Conservation (phyloP, 2,329 filamentous ascomycete species). For the Diaporthe vaccinii region DNA sequence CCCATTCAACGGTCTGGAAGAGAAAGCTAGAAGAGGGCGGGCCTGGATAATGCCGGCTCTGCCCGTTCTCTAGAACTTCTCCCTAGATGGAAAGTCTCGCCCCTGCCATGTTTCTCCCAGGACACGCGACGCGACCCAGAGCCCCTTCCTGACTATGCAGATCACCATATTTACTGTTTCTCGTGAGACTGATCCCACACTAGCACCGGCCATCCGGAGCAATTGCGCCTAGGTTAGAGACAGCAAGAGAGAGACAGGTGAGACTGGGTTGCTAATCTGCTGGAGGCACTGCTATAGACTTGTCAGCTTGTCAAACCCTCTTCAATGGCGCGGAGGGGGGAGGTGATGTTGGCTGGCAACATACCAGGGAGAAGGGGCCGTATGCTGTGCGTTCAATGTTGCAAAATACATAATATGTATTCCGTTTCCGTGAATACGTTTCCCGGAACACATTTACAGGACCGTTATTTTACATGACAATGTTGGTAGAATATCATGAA, state of each 20-base stretch:
- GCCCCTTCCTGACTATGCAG: not conserved
- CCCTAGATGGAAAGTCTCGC: not conserved
- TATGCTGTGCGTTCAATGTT: not conserved
- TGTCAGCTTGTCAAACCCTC: too few species aligned
- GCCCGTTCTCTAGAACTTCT: not conserved
- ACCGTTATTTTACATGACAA: not conserved
- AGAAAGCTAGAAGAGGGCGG: not conserved
- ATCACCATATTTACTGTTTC: not conserved
- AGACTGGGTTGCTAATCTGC: not conserved
- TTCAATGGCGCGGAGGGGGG: not conserved
- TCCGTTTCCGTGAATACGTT: not conserved
- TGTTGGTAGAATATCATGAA: not conserved
- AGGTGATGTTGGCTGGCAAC: not conserved
- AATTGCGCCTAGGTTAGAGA: not conserved
- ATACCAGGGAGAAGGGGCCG: not conserved
- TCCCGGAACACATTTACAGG: not conserved
- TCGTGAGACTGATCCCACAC: not conserved
- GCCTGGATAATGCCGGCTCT: not conserved
- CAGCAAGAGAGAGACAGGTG: not conserved
- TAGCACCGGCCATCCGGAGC: not conserved
- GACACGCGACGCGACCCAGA: not conserved
- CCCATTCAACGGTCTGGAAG: not conserved
- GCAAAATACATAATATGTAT: not conserved
- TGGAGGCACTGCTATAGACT: not conserved
- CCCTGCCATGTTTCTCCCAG: not conserved